These are phyloP conservation scores for Peribolospora baueri DNA, from an alignment of 768 basidiomycete genomes.

Conservation along the genomic window DNA sequence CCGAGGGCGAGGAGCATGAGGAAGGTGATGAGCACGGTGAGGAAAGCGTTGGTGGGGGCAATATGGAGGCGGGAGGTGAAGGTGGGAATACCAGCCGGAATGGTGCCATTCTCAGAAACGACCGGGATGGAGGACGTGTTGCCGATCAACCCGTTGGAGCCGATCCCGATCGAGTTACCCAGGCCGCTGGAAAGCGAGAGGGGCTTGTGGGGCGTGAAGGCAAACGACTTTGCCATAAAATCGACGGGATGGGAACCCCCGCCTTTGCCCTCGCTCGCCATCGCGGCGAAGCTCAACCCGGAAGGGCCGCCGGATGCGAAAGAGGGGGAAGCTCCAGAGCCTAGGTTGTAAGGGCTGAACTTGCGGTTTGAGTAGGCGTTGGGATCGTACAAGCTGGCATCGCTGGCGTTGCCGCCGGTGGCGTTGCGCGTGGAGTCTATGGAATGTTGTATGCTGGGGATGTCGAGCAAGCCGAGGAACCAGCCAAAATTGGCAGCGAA, in stretches of 20 bases:
- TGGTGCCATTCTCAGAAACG: conserved; percentile 14
- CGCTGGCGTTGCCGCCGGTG: conserved; percentile 52
- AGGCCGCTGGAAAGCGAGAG: background rate
- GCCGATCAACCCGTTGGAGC: conserved; percentile 14
- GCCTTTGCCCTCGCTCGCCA: too few species aligned
- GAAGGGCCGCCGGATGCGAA: too few species aligned
- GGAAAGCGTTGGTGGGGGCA: conserved; percentile 65
- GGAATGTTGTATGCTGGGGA: conserved; percentile 41
- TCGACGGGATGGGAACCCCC: conserved; percentile 5
- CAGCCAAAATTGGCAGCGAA: conserved; percentile 73
- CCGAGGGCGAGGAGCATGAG: conserved; percentile 45
- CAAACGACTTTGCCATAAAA: conserved; percentile 4
- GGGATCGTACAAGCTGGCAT: conserved; percentile 34
- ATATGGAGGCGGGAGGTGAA: conserved; percentile 55
- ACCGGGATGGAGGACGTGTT: conserved; percentile 1
- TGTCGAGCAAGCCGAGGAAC: conserved; percentile 44
- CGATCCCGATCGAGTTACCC: conserved; percentile 4
- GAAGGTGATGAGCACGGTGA: conserved; percentile 54
- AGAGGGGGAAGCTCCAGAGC: too few species aligned
- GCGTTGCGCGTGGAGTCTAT: conserved; percentile 59
- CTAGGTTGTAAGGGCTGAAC: conserved; percentile 49
- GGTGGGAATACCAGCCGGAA: conserved; percentile 58
- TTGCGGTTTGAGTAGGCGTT: conserved; percentile 56
- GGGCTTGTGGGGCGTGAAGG: conserved; percentile 5
- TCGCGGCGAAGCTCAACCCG: background rate